Conservation (phyloP, 352 stramenopile genomes). For the Globisporangium abappressorium region DNA sequence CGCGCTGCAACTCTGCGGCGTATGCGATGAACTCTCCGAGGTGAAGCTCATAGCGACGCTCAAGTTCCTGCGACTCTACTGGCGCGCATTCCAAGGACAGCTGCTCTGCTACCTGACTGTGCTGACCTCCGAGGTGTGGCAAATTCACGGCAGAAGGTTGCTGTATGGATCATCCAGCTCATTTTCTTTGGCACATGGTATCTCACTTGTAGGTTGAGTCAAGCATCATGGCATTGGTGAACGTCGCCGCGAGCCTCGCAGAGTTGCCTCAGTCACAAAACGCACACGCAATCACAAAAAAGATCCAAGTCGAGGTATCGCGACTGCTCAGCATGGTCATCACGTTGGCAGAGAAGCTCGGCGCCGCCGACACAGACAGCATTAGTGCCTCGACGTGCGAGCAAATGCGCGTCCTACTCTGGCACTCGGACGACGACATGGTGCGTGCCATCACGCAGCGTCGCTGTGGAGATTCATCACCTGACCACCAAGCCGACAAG, state of each 20-base stretch:
- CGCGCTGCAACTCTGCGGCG: conserved; percentile 16
- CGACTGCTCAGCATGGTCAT: conserved; percentile 33
- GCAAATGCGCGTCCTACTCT: conserved; percentile 29
- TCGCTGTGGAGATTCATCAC: background rate
- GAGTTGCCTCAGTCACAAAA: conserved; percentile 15
- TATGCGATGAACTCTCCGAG: background rate
- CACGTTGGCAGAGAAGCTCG: conserved; percentile 32
- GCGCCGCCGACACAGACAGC: background rate
- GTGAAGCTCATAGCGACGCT: conserved; percentile 13
- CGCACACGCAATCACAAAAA: conserved; percentile 4
- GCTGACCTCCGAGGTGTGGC: conserved; percentile 21
- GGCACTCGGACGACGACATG: conserved; percentile 40
- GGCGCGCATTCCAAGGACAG: conserved; percentile 60
- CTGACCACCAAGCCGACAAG: conserved; percentile 2
- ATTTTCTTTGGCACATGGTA: background rate
- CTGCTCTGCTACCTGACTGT: conserved; percentile 26
- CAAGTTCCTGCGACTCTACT: conserved; percentile 52
- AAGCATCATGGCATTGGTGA: conserved; percentile 35
- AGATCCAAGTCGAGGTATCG: conserved; percentile 24
- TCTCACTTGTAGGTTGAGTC: conserved; percentile 28
- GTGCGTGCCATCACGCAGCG: conserved; percentile 38
- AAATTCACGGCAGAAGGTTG: too few relatives aligned
- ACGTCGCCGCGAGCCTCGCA: conserved; percentile 35
- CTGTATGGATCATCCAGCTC: background rate
- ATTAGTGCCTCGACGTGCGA: conserved; percentile 5